Percentiles rank a stretch among this genome's conserved stretches.
phyloP scores from a whole-genome alignment of 768 basidiomycete genomes.

The Xerocomellus dryophilus region DNA sequence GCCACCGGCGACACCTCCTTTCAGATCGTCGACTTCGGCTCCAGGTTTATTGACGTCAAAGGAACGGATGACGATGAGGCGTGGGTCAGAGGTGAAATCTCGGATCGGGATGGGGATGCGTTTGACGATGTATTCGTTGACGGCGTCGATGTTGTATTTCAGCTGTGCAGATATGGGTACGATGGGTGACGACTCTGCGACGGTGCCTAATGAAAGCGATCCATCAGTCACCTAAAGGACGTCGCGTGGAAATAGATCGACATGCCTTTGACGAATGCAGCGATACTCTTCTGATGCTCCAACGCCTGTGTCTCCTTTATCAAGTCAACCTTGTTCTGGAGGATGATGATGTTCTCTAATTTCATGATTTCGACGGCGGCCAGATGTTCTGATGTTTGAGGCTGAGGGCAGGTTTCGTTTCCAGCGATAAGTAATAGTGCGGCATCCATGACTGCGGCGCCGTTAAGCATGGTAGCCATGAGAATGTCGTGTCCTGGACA shows the following conservation, averaged over 20 bases:
- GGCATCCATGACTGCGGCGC: constrained; percentile 99
- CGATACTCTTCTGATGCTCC: constrained; percentile 95
- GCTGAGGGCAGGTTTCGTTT: constrained; percentile 98
- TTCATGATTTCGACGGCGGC: constrained; percentile 99
- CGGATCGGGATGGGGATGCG: constrained; percentile 92
- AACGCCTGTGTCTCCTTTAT: constrained; percentile 93
- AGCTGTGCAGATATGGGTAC: constrained; percentile 98
- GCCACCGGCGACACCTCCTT: constrained; percentile 97
- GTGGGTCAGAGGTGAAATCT: constrained; percentile 88
- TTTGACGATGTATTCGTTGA: constrained; percentile 98
- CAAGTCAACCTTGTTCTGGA: constrained; percentile 98
- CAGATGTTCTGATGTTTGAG: constrained; percentile 97
- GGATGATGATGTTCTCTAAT: constrained; percentile 93
- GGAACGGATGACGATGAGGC: constrained; percentile 96
- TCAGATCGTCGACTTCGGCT: constrained; percentile 92
- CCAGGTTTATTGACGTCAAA: constrained; percentile 99
- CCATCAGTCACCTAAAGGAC: not conserved
- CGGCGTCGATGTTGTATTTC: constrained; percentile 98
- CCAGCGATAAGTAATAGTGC: constrained; percentile 93
- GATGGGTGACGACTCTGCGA: constrained; percentile 95
- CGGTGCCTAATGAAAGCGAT: constrained; percentile 64
- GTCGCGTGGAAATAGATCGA: not conserved
- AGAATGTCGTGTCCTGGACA: constrained; percentile 98
- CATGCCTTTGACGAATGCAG: constrained; percentile 90
- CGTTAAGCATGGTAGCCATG: constrained; percentile 99